A percentile compares a stretch with the other conserved stretches of the same genome.
These are phyloP conservation scores for Spathaspora gorwiae DNA, from an alignment of 805 yeast genomes.

Conservation along the genomic window DNA sequence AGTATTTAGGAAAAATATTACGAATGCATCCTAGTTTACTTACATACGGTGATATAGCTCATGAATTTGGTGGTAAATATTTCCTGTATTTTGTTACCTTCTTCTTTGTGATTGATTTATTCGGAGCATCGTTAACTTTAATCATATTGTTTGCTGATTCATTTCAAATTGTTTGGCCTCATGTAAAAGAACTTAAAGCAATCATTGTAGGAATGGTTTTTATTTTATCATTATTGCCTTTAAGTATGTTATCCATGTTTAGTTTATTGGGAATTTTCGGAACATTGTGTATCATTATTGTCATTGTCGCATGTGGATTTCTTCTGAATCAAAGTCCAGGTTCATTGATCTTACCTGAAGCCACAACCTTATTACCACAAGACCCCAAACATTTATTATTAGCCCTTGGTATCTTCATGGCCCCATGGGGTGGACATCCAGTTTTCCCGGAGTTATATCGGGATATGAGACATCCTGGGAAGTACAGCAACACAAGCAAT, in stretches of 20 bases:
- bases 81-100: conserved; percentile 42
- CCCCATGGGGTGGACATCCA: conserved; percentile 85
- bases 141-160: conserved; percentile 59
- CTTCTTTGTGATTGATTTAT: conserved; percentile 51
- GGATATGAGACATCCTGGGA: conserved; percentile 67
- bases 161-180: conserved; percentile 44
- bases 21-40: conserved; percentile 32
- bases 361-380: conserved; percentile 31
- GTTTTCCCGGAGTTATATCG: conserved; percentile 68
- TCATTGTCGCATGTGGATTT: conserved; percentile 48
- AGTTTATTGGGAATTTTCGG: conserved; percentile 54
- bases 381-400: conserved; percentile 35
- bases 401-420: conserved; percentile 64
- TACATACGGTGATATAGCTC: conserved; percentile 60
- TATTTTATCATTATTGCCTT: conserved; percentile 49
- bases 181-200: conserved; percentile 35
- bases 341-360: conserved; percentile 47
- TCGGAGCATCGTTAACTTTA: conserved; percentile 59
- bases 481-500: conserved; percentile 49
- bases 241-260: conserved; percentile 50
- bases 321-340: conserved; percentile 44
- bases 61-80: conserved; percentile 42
- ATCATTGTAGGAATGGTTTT: conserved; percentile 37
- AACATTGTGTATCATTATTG: conserved; percentile 46
- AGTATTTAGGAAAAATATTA: conserved; percentile 48